Evolutionary conservation across 208 protist genomes (phyloP).

Genomic region (Leishmania major): DNA sequence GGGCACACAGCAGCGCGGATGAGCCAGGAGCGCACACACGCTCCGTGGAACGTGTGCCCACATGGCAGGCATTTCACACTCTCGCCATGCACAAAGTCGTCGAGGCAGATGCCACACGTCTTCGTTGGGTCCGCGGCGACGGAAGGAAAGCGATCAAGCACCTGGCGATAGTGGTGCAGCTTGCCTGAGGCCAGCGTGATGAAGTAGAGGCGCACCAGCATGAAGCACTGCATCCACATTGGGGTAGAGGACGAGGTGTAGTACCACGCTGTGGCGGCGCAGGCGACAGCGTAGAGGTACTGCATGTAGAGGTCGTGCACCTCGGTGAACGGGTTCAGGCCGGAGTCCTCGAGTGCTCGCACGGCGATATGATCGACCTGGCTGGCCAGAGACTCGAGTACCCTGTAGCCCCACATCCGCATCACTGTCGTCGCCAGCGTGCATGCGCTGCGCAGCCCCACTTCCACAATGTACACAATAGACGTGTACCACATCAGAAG

Average conservation of each 20-base stretch:
- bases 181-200: constrained; percentile 23
- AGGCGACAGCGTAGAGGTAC: constrained; percentile 31
- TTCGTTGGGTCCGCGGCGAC: constrained; percentile 36
- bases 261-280: constrained; percentile 37
- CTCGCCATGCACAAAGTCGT: constrained; percentile 43
- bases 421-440: constrained; percentile 22
- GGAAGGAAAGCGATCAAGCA: constrained; percentile 57
- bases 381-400: constrained; percentile 17
- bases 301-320: constrained; percentile 43
- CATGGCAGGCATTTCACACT: constrained; percentile 71
- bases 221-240: constrained; percentile 48
- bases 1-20: constrained; percentile 60
- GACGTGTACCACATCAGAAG: constrained; percentile 51
- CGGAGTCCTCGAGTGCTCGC: constrained; percentile 33
- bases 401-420: constrained; percentile 33
- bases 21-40: constrained; percentile 82
- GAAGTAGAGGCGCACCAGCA: constrained; percentile 49
- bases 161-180: constrained; percentile 41
- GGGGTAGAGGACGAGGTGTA: constrained; percentile 47
- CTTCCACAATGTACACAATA: constrained; percentile 41
- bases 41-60: constrained; percentile 81
- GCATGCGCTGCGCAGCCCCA: constrained; percentile 23
- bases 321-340: constrained; percentile 57
- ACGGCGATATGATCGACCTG: constrained; percentile 2
- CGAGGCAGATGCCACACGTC: constrained; percentile 78